A percentile compares a stretch with the other conserved stretches of the same genome.
Evolutionary conservation across 2,329 filamentous ascomycete genomes (phyloP).

Genomic region (Chaetomium globosum): DNA sequence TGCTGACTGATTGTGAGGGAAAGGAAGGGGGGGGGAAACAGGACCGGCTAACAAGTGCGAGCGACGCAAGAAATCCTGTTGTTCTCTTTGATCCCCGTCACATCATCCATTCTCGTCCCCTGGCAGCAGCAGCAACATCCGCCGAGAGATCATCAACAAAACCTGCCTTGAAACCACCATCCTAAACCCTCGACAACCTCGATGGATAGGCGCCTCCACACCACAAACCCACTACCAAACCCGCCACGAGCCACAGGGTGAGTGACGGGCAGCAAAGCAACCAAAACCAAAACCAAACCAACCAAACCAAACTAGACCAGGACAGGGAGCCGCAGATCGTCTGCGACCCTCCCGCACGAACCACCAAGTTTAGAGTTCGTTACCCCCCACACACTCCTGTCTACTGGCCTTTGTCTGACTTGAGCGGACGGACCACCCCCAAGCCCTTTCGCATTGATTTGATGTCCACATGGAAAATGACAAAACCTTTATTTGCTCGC

Average conservation of each 20-base stretch:
- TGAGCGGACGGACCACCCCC: not conserved
- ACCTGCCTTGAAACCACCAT: not conserved
- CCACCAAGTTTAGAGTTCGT: too few relatives aligned
- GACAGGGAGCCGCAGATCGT: conserved; percentile 28
- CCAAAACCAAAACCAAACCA: not conserved
- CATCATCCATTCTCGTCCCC: not conserved
- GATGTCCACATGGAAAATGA: not conserved
- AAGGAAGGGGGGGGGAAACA: not conserved
- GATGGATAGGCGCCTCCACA: not conserved
- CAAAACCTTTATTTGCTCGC: not conserved
- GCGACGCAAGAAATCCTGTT: conserved; percentile 11
- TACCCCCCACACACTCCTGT: too few relatives aligned
- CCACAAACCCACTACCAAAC: conserved; percentile 1
- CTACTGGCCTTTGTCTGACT: too few relatives aligned
- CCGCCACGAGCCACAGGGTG: conserved; percentile 3
- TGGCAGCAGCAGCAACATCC: not conserved
- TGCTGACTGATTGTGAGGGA: conserved; percentile 2
- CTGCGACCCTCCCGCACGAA: not conserved
- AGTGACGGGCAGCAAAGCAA: conserved; percentile 3
- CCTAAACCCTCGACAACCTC: not conserved
- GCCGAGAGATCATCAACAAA: not conserved
- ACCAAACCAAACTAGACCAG: not conserved
- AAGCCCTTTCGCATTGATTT: not conserved
- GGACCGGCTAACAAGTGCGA: not conserved
- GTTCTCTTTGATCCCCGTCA: not conserved